Evolutionary conservation across 306 rosid species (phyloP), one percentile per base, ranked within the genome.

Genomic region (Alnus glutinosa): DNA sequence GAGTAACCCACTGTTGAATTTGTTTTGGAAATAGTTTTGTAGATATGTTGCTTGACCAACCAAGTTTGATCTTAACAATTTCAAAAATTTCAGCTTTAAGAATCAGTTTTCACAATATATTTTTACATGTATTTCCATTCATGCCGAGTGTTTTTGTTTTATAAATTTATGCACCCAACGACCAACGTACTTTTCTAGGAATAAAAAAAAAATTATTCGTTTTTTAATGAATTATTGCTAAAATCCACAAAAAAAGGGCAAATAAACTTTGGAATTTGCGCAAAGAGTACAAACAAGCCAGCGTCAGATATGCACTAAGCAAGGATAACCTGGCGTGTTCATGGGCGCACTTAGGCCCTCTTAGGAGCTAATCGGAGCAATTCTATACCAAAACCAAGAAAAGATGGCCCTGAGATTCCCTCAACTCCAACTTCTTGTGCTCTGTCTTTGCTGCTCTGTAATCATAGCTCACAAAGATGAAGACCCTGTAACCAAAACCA

Each of bases 401-500:
- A 74, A 77, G 30, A 83, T 87, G 93, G 70, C 71, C 64, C 80
- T 4, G 57, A 58, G 58, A 28, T 50, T 84, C 81, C 32, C 44
- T 34, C 81, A 18, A 73, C 74, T 76, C 16, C 79, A 78, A 0
- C 37, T 83, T 34, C 77, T 80, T 2, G 32, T 87, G 68, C 48
- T 86, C 71, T 77, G 84, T 63, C 13, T 85, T 73, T 82, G 75
- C 55, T 81, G 78, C 52, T 75, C 85, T 59, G 14, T 90, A 78
- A 71, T 82, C 77, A 64, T 81, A n/a, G 67, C 89, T 71, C 84
- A 87, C 1, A 78, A 69, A 73, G 73, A 88, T 81, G 92, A 82
- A 47, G 91, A 92, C 89, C 88, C 97, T 79, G 76, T 90, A 19
- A 85, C 84, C 86, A 81, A 71, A 88, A 92, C 98, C 77, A 91